Evolutionary conservation across 371 early-diverging fungal genomes (phyloP), one percentile per base, ranked within the genome.

Genomic region (Mycotypha africana): DNA sequence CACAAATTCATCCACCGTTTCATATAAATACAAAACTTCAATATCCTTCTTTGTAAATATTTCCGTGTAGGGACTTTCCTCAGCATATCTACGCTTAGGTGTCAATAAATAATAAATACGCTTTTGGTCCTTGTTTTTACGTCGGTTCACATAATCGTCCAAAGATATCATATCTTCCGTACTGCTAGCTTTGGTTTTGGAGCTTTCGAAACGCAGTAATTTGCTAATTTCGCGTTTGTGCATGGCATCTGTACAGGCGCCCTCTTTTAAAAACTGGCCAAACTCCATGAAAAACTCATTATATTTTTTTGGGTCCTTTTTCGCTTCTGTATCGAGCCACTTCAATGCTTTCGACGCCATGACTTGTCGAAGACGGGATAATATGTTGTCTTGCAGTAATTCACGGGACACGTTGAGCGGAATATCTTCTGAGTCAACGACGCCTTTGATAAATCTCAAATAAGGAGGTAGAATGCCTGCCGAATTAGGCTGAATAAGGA

Each of bases 361-460:
- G 45, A 86, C 78, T 32, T 78, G 73, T 32, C 79, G 79, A 32
- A 86, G 67, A 19, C 82, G 70, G 53, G 85, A 89, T 7, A 91
- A 58, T 14, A 82, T 78, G 33, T 91, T 86, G 43, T 96, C 90
- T 62, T 98, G 99, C 15, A 99, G 64, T 24, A 95, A 74, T 66
- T 99, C 99, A 51, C 99, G 89, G 16, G 97, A 96, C 12, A 99
- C 89, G 55, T 97, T 98, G 52, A 99, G 71, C 4, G 99, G 97
- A 51, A 99, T 79, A 62, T 99, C 99, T 61, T 95, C 95, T 11
- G 90, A 89, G 60, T 97, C 95, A 11, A 99, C 91, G 21, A 97
- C 88, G 39, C 97, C 96, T 69, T 88, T 86, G 41, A 89, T 70
- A 42, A 90, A 90, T 12, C 85, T 79, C 43, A 89, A 68, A 76